Conservation (phyloP, 768 basidiomycete species). For the Fibroporia radiculosa region DNA sequence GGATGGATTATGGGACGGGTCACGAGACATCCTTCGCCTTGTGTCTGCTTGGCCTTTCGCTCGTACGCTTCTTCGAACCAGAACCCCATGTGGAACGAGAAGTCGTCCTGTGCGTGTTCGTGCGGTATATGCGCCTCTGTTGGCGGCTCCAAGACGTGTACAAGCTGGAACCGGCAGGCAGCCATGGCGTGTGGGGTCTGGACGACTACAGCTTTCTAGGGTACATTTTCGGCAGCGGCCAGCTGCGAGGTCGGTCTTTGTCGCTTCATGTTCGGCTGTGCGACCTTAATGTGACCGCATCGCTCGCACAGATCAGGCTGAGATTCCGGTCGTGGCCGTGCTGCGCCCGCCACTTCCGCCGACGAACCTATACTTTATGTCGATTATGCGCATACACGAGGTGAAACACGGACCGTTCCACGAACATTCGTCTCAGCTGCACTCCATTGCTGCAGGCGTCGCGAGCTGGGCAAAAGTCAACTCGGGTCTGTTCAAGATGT, state of each 20-base stretch:
- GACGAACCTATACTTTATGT: conserved; percentile 77
- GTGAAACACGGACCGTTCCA: conserved; percentile 86
- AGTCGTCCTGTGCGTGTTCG: conserved; percentile 53
- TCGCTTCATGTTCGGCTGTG: not conserved
- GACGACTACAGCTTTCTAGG: conserved; percentile 88
- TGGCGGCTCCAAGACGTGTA: conserved; percentile 87
- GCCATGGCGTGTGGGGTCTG: conserved; percentile 96
- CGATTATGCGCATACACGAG: conserved; percentile 67
- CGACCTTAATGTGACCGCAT: not conserved
- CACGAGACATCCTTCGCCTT: conserved; percentile 88
- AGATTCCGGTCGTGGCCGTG: conserved; percentile 57
- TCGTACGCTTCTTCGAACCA: conserved; percentile 58
- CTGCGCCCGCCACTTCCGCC: conserved; percentile 49
- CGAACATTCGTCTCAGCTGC: conserved; percentile 86
- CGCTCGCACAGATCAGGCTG: conserved; percentile 43
- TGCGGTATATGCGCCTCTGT: conserved; percentile 73
- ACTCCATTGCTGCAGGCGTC: conserved; percentile 83
- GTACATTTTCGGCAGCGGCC: conserved; percentile 87
- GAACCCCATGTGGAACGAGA: conserved; percentile 53
- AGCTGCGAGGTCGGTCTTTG: conserved; percentile 57
- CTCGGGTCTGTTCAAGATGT: conserved; percentile 92
- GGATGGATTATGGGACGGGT: conserved; percentile 96
- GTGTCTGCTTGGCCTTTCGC: conserved; percentile 66
- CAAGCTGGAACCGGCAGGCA: conserved; percentile 90
- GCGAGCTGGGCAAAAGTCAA: conserved; percentile 90